Evolutionary conservation across 2,329 filamentous ascomycete genomes (phyloP), one percentile per base, ranked within the genome.

Genomic region (Orbilia brochopaga): DNA sequence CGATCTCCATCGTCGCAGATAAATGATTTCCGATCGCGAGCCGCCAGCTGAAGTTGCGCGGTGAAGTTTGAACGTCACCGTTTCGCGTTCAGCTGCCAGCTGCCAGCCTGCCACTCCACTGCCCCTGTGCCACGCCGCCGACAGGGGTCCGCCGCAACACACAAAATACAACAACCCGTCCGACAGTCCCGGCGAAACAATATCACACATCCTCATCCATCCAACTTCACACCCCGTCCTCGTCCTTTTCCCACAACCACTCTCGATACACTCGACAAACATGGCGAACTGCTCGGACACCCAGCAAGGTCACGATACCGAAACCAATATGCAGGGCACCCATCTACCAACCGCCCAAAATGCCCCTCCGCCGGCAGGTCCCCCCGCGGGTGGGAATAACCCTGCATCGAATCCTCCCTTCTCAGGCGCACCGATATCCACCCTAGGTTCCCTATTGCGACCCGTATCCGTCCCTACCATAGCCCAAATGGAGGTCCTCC

Each of bases 101-200:
- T 32, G 27, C n/a, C n/a, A n/a, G n/a, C n/a, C n/a, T n/a, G n/a
- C n/a, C n/a, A n/a, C n/a, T n/a, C n/a, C n/a, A n/a, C 27, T 32
- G 27, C 27, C 8, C 27, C 27, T 32, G 27, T 32, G 27, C 27
- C 27, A 32, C 27, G 4, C 3, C 27, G 27, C 27, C 17, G 40
- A 32, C 50, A 53, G 60, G 66, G 66, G 48, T 32, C 11, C 10
- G 13, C 21, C 2, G 32, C 66, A 72, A 72, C 67, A 27, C 67
- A 48, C 17, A 72, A 72, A 72, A 65, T 72, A 40, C 67, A 52
- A 72, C 67, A 56, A 11, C 23, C 44, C n/a, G 15, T 1, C 3
- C 24, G 44, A 2, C 40, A n/a, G 40, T 23, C 11, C 32, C 19
- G 21, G 46, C 54, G 59, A 70, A 70, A 70, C 66, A 13, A 64